Evolutionary conservation across 2,329 filamentous ascomycete species (phyloP).

Genomic region (Trichoderma sp.): DNA sequence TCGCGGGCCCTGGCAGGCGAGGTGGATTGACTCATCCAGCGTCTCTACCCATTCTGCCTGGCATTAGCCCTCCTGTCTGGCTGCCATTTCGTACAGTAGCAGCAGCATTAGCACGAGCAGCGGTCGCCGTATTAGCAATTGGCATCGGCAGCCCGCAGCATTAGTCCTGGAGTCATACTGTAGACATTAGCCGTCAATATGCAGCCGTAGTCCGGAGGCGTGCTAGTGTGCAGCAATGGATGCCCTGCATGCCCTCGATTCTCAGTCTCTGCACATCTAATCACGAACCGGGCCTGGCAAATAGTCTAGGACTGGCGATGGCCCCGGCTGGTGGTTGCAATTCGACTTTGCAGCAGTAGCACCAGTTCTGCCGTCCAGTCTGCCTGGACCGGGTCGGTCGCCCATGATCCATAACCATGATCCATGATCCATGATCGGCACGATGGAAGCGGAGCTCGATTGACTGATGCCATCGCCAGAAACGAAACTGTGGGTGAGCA

Average conservation of each 20-base stretch:
- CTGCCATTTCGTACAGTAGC: slow-evolving; percentile 12
- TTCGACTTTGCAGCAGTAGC: not conserved
- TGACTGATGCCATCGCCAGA: not conserved
- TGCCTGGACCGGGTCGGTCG: not conserved
- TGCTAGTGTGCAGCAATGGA: not conserved
- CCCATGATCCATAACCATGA: not conserved
- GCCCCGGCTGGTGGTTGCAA: not conserved
- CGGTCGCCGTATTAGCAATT: not conserved
- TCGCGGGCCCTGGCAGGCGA: slow-evolving; percentile 11
- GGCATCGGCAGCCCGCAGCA: slow-evolving; percentile 7
- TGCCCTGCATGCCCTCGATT: not conserved
- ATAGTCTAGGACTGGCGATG: not conserved
- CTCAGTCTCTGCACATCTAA: not conserved
- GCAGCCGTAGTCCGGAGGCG: not conserved
- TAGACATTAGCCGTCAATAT: not conserved
- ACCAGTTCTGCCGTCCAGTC: not conserved
- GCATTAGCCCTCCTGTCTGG: not conserved
- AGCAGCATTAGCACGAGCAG: slow-evolving; percentile 1
- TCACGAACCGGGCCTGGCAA: no score
- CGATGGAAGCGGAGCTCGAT: slow-evolving; percentile 14
- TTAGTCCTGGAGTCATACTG: not conserved
- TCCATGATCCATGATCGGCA: slow-evolving; percentile 5
- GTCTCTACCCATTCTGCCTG: not conserved
- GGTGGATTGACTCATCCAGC: slow-evolving; percentile 20
- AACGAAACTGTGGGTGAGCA: not conserved